These are phyloP conservation scores for Pseudogymnoascus sp. DNA, from an alignment of 2,329 filamentous ascomycete genomes.

Conservation along the genomic window DNA sequence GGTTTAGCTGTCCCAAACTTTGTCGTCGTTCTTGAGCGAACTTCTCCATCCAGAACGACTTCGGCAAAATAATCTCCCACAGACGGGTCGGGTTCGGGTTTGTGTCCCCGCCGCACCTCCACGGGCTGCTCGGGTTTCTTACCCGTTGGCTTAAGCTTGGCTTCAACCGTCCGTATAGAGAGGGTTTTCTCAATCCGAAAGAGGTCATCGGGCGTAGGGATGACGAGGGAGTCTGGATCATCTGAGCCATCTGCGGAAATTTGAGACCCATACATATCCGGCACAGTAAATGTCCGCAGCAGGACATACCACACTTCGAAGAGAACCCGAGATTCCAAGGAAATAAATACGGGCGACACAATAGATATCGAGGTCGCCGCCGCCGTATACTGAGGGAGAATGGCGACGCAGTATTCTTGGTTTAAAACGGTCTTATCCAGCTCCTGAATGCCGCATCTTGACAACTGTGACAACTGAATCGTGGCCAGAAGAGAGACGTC, in stretches of 20 bases:
- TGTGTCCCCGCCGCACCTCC: constrained; percentile 20
- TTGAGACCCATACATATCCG: constrained; percentile 64
- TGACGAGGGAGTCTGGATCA: constrained; percentile 2
- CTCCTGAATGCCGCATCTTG: constrained; percentile 81
- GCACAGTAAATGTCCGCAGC: constrained; percentile 81
- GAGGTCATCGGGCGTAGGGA: constrained; percentile 34
- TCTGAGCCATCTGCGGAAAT: constrained; percentile 7
- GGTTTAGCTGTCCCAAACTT: constrained; percentile 65
- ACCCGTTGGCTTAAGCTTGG: constrained; percentile 38
- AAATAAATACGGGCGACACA: constrained; percentile 81
- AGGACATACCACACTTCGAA: constrained; percentile 98
- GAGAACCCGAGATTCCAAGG: constrained; percentile 76
- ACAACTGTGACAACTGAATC: constrained; percentile 81
- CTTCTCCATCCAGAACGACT: constrained; percentile 70
- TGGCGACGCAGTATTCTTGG: constrained; percentile 87
- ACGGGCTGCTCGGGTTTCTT: constrained; percentile 7
- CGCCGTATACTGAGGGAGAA: constrained; percentile 86
- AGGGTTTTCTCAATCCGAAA: constrained; percentile 57
- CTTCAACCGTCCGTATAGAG: constrained; percentile 51
- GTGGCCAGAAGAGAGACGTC: constrained; percentile 73
- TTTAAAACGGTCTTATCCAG: constrained; percentile 85
- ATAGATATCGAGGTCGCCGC: constrained; percentile 65
- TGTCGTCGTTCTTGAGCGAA: constrained; percentile 65
- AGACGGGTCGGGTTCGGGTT: constrained; percentile 36
- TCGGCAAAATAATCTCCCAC: constrained; percentile 70